Evolutionary conservation across 805 yeast species (phyloP).

Genomic region (Blastobotrys terrestris): DNA sequence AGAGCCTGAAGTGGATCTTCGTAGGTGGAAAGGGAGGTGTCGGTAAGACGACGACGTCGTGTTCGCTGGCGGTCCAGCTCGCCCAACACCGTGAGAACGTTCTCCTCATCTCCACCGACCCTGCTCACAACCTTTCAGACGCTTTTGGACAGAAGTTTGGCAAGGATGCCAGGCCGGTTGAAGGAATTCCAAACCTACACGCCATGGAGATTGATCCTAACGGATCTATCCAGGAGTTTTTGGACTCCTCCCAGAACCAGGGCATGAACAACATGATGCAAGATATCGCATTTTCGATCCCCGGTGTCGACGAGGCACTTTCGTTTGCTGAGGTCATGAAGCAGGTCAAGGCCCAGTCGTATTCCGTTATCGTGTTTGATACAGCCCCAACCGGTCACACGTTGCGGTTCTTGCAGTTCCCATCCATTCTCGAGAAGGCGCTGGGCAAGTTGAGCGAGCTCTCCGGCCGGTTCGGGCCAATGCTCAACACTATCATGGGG

Average conservation of each 20-base stretch:
- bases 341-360: constrained; percentile 75
- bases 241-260: constrained; percentile 38
- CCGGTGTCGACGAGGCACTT: constrained; percentile 97
- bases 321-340: constrained; percentile 97
- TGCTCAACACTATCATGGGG: constrained; percentile 73
- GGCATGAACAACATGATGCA: constrained; percentile 69
- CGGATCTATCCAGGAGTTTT: constrained; percentile 84
- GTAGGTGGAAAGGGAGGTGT: constrained; percentile 99
- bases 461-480: constrained; percentile 82
- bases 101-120: constrained; percentile 90
- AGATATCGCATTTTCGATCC: constrained; percentile 90
- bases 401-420: constrained; percentile 87
- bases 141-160: constrained; percentile 98
- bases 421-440: constrained; percentile 83
- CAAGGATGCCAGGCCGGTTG: constrained; percentile 90
- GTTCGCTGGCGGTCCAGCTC: constrained; percentile 89
- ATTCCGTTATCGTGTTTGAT: constrained; percentile 89
- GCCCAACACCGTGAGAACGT: constrained; percentile 81
- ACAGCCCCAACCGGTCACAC: constrained; percentile 99
- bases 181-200: constrained; percentile 79
- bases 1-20: constrained; percentile 83
- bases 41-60: constrained; percentile 96
- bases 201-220: constrained; percentile 99
- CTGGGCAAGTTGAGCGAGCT: constrained; percentile 82
- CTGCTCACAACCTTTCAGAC: constrained; percentile 96